Base-by-base conservation (phyloP, 306 rosid genomes). In the Carpinus fangiana region DNA sequence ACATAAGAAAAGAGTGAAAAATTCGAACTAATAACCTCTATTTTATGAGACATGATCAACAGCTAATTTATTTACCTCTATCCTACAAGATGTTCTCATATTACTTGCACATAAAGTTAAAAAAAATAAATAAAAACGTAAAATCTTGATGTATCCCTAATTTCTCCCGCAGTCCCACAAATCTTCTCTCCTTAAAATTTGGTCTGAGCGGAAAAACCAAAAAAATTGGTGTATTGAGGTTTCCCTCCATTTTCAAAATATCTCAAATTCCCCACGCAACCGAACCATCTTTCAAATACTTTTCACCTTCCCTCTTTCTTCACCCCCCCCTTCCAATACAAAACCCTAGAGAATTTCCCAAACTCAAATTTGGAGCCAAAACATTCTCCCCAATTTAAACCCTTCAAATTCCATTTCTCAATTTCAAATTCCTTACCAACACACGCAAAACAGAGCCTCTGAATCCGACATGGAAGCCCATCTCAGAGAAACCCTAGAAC, bases 241-340 rank as follows among this genome's bases (percentile, higher is more conserved):
- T 88, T 87, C 91, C 89, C 91, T 81, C 87, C 80, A 59, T 85
- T 78, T 76, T 78, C 78, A 31, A 78, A 84, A 17, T 48, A 12
- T 5, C 13, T 60, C 13, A 20, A 31, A 56, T 45, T 28, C 43
- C 59, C 21, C 38, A 12, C 66, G 3, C 1, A n/a, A 17, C 18
- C 68, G 7, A 34, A 50, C 78, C 21, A 56, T 55, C 4, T 43
- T 81, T 74, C 73, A 43, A 78, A 79, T 31, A 1, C 2, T 17
- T 61, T 84, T 81, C 54, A 10, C 45, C 76, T 92, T 86, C 92
- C 93, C 90, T 78, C 90, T 64, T 66, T 21, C 73, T 79, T 81
- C 78, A 5, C 28, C 64, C 60, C 26, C 26, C 20, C 62, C 1
- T 21, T 16, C 28, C 79, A 82, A 26, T 78, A 84, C 76, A 53